Conservation (phyloP, 2,329 filamentous ascomycete species). For the Ceratocystis albifundus region DNA sequence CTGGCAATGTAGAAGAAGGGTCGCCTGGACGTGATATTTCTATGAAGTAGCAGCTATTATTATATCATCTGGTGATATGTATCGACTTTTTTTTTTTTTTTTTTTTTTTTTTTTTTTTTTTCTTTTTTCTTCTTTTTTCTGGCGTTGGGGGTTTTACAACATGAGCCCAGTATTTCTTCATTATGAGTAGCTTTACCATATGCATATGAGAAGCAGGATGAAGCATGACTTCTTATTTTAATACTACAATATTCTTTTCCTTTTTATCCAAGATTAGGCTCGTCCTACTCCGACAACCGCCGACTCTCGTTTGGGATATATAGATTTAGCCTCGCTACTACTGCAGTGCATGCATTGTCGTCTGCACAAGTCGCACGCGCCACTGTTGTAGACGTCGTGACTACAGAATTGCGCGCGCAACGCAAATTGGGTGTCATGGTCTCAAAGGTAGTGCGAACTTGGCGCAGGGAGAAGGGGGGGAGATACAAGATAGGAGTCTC, state of each 20-base stretch:
- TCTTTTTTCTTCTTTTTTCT: conserved; percentile 1
- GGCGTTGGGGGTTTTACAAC: background rate
- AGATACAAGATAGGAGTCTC: background rate
- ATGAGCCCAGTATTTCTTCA: background rate
- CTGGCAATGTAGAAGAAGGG: conserved; percentile 33
- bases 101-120: conserved; percentile 8
- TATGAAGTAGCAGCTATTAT: background rate
- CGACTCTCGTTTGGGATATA: background rate
- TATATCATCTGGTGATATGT: background rate
- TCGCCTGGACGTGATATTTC: no score
- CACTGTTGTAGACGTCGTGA: conserved; percentile 22
- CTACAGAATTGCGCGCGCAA: conserved; percentile 27
- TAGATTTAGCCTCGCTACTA: background rate
- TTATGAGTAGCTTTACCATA: background rate
- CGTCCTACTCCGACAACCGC: background rate
- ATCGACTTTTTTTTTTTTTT: conserved; percentile 3
- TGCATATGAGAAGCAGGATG: background rate
- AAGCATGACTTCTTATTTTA: conserved; percentile 1
- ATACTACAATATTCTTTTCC: background rate
- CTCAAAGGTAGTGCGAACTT: conserved; percentile 23
- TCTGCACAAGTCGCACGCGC: background rate
- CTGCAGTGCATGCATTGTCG: background rate
- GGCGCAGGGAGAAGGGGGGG: no score
- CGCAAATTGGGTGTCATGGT: conserved; percentile 26
- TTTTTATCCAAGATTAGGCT: background rate